Conservation (phyloP, 352 stramenopile genomes). For the Globisporangium abappressorium region DNA sequence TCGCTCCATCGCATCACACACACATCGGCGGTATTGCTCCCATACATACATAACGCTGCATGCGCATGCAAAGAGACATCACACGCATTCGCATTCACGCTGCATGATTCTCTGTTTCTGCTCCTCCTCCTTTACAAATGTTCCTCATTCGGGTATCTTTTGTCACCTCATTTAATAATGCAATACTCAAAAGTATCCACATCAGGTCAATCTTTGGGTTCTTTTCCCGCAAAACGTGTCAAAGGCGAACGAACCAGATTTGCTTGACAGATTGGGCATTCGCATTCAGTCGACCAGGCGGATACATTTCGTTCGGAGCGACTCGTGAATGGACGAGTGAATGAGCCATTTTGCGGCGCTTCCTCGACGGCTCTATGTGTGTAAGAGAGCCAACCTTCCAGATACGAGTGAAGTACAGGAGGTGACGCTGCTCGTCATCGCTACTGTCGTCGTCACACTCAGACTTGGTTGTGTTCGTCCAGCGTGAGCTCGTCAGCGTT, state of each 20-base stretch:
- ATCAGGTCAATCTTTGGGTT: neutral
- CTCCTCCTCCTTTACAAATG: neutral
- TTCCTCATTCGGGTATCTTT: neutral
- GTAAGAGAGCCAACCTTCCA: neutral
- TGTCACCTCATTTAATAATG: neutral
- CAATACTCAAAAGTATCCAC: neutral
- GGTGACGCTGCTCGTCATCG: neutral
- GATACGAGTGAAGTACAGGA: neutral
- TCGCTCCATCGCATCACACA: neutral
- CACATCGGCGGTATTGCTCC: neutral
- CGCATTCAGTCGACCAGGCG: neutral
- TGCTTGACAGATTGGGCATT: neutral
- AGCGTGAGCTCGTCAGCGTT: too few species aligned
- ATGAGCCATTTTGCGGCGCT: neutral
- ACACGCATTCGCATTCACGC: neutral
- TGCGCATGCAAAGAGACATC: neutral
- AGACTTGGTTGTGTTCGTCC: too few species aligned
- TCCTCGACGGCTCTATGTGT: neutral
- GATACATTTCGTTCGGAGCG: conserved; percentile 11
- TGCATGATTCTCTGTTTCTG: neutral
- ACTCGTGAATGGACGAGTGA: neutral
- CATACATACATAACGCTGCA: neutral
- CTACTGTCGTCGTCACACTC: neutral
- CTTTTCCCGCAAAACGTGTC: neutral
- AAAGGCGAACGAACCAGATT: neutral